Evolutionary conservation across 2,329 filamentous ascomycete genomes (phyloP), one percentile per base, ranked within the genome.

Genomic region (Paracoccidioides brasiliensis): DNA sequence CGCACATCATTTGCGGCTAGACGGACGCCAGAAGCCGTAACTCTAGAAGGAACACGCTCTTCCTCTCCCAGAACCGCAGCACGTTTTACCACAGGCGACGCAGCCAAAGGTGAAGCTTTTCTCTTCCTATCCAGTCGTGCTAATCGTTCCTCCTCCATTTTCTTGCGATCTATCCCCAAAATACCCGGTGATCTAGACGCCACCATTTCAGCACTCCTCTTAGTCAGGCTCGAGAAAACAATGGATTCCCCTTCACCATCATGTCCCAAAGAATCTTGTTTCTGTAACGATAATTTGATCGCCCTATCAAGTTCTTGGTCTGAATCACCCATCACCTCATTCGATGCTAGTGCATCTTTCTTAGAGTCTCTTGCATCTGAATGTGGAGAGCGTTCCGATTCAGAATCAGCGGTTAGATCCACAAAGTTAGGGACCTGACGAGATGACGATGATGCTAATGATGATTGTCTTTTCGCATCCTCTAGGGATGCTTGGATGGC

Each of bases 81-180:
- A 12, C 58, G 56, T 22, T 54, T 64, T n/a, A 62, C 55, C 43
- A 54, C 54, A 14, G 60, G 56, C 1, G 64, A 67, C 60, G 65
- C 71, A 43, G 72, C 71, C 8, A 70, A 64, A 15, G 63, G 62
- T 2, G 75, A 76, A 7, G 70, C 66, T 67, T 80, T 78, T 40
- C 81, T 78, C 68, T 90, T 87, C 45, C 77, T 73, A 40, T 28
- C 37, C 42, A 83, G 69, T 61, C 90, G 80, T 28, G 81, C 83
- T 12, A 95, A 77, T 43, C 91, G 82, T 66, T 94, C 89, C 63
- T 83, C 77, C 68, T 96, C 91, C 88, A 95, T 93, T 53, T 82
- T 80, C 69, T 84, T 88, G 40, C 90, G 80, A 71, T 95, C 80
- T 1, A 95, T 70, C 3, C 79, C 78, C 4, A 78, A 64, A 0